phyloP scores from a whole-genome alignment of 1,284 basidiomycete species.

The Cutaneotrichosporon cavernicola region DNA sequence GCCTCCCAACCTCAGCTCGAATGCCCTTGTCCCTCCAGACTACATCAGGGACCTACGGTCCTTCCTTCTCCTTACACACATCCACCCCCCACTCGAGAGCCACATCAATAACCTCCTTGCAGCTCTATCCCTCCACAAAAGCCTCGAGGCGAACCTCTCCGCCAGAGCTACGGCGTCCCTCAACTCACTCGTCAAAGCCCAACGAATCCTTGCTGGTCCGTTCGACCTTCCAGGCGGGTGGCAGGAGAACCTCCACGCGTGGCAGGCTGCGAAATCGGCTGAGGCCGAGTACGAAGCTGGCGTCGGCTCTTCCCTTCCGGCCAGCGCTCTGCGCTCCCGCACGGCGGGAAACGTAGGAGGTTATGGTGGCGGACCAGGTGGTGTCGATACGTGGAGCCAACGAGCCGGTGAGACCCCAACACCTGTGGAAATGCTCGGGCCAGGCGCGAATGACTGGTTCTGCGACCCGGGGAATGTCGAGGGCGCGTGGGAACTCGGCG shows the following conservation, averaged over 20 bases:
- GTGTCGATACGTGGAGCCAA: slow-evolving; percentile 40
- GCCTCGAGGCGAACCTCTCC: slow-evolving; percentile 35
- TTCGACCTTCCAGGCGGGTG: slow-evolving; percentile 36
- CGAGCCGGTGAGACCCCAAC: slow-evolving; percentile 43
- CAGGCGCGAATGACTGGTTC: slow-evolving; percentile 34
- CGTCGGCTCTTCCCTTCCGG: slow-evolving; percentile 2
- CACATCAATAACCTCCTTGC: slow-evolving; percentile 48
- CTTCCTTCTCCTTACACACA: slow-evolving; percentile 43
- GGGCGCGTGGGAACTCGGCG: slow-evolving; percentile 34
- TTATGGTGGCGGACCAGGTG: slow-evolving; percentile 36
- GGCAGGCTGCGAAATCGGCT: slow-evolving; percentile 11
- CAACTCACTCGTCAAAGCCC: slow-evolving; percentile 34
- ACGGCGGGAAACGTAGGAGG: slow-evolving; percentile 13
- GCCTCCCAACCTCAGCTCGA: slow-evolving; percentile 16
- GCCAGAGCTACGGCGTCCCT: slow-evolving; percentile 28
- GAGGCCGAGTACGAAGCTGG: slow-evolving; percentile 6
- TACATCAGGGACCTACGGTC: slow-evolving; percentile 34
- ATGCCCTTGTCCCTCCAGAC: slow-evolving; percentile 26
- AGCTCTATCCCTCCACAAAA: slow-evolving; percentile 38
- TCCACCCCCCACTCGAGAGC: slow-evolving; percentile 41
- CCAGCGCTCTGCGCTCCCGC: background rate
- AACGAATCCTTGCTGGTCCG: slow-evolving; percentile 33
- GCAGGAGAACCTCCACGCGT: slow-evolving; percentile 21
- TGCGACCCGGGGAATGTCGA: slow-evolving; percentile 36
- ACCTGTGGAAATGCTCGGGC: slow-evolving; percentile 13